A percentile compares a stretch with the other conserved stretches of the same genome.
These are phyloP conservation scores for Lasiodiplodia sp. DNA, from an alignment of 2,329 filamentous ascomycete genomes.

Conservation along the genomic window DNA sequence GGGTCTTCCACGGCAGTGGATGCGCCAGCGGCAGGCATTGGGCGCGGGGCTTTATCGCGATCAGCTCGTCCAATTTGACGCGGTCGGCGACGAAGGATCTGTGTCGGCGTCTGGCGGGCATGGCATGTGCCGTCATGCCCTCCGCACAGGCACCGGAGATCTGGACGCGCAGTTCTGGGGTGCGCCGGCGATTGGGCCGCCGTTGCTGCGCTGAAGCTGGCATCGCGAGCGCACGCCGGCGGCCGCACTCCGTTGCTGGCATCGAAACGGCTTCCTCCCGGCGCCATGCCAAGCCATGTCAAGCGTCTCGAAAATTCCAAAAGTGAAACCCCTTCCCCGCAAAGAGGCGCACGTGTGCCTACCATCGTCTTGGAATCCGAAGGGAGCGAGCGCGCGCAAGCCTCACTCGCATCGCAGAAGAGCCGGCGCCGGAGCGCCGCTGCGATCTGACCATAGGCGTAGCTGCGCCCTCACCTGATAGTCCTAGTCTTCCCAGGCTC, in stretches of 20 bases:
- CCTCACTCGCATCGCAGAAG: constrained; percentile 28
- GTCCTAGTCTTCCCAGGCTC: constrained; percentile 28
- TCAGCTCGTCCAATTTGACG: constrained; percentile 22
- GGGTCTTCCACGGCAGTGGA: constrained; percentile 26
- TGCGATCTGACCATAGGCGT: constrained; percentile 29
- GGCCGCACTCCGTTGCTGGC: neutral
- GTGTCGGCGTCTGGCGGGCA: constrained; percentile 16
- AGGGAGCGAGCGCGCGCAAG: constrained; percentile 28
- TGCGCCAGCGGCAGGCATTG: constrained; percentile 23
- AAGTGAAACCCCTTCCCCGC: constrained; percentile 32
- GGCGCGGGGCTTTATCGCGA: constrained; percentile 18
- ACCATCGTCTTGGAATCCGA: constrained; percentile 29
- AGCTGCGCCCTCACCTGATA: constrained; percentile 30
- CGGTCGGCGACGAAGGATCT: constrained; percentile 24
- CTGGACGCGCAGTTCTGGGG: constrained; percentile 22
- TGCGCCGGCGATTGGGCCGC: constrained; percentile 21
- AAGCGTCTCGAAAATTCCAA: constrained; percentile 30
- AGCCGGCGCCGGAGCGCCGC: constrained; percentile 28
- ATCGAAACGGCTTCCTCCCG: constrained; percentile 29
- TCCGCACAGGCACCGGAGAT: constrained; percentile 23
- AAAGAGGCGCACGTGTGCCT: constrained; percentile 30
- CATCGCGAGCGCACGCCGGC: constrained; percentile 1
- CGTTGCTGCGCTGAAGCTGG: constrained; percentile 1
- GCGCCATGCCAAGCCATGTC: constrained; percentile 23
- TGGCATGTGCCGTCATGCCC: constrained; percentile 21